Evolutionary conservation across 257 asterid species (phyloP).

Genomic region (Craterostigma plantagineum): DNA sequence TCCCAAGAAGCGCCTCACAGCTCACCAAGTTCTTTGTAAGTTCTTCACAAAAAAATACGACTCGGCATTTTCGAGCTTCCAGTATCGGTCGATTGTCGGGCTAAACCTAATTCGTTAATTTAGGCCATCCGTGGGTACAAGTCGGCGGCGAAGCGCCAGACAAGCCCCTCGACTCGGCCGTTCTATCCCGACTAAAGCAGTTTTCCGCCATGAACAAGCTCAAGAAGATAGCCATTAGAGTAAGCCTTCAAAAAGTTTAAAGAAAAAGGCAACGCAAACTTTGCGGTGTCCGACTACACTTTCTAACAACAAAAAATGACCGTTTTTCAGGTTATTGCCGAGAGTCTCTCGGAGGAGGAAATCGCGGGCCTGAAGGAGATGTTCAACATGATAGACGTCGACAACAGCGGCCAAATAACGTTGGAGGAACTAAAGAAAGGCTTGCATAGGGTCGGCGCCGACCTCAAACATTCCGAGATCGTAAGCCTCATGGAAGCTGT

Average conservation of each 20-base stretch:
- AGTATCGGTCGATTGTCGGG: slow-evolving; percentile 1
- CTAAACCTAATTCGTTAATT: not conserved
- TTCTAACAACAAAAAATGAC: too few relatives aligned
- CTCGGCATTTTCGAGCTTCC: not conserved
- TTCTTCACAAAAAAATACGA: slow-evolving; percentile 6
- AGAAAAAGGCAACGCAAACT: not conserved
- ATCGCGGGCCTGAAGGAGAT: slow-evolving; percentile 62
- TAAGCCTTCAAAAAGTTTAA: slow-evolving; percentile 12
- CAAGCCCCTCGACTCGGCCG: slow-evolving; percentile 49
- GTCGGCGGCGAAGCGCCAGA: slow-evolving; percentile 36
- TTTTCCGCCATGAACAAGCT: slow-evolving; percentile 45
- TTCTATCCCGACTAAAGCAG: slow-evolving; percentile 32
- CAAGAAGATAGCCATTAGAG: slow-evolving; percentile 45
- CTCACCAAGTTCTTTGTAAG: slow-evolving; percentile 61
- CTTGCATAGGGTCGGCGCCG: slow-evolving; percentile 44
- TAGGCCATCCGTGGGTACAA: slow-evolving; percentile 61
- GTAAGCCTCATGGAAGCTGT: slow-evolving; percentile 52
- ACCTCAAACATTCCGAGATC: slow-evolving; percentile 56
- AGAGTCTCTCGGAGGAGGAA: slow-evolving; percentile 61
- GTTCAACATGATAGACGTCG: slow-evolving; percentile 51
- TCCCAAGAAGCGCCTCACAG: slow-evolving; percentile 41
- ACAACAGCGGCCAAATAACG: slow-evolving; percentile 66
- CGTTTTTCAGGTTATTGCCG: slow-evolving; percentile 61
- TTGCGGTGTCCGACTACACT: not conserved
- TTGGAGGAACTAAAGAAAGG: slow-evolving; percentile 62